Conservation (phyloP, 441 rosid species). For the Manihot esculenta region DNA sequence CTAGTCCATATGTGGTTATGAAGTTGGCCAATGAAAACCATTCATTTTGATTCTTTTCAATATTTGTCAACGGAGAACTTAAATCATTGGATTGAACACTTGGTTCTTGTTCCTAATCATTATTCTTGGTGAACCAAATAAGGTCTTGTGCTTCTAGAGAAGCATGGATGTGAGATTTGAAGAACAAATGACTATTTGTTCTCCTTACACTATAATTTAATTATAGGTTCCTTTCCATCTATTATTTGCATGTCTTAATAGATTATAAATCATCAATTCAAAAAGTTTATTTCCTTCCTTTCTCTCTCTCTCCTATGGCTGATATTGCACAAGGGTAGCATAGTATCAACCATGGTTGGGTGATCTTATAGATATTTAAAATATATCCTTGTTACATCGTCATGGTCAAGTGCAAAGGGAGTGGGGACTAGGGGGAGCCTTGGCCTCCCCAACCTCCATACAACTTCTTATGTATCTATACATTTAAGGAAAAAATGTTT, state of each 20-base stretch:
- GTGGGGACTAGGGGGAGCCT: too few species aligned
- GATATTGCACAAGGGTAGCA: not conserved
- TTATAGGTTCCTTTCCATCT: not conserved
- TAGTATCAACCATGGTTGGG: not conserved
- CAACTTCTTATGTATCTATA: too few species aligned
- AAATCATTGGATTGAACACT: not conserved
- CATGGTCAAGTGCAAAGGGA: too few species aligned
- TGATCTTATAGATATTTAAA: not conserved
- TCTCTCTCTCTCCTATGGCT: not conserved
- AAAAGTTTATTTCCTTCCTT: not conserved
- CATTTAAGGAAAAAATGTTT: too few species aligned
- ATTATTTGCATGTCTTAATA: not conserved
- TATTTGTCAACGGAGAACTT: not conserved
- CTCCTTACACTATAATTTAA: not conserved
- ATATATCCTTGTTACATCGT: not conserved
- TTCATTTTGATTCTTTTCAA: not conserved
- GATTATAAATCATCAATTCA: not conserved
- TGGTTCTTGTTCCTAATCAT: not conserved
- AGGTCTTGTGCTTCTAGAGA: not conserved
- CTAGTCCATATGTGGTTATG: not conserved
- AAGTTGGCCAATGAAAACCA: not conserved
- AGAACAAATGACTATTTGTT: not conserved
- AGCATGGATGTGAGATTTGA: not conserved
- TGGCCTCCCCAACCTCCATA: too few species aligned
- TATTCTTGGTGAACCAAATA: not conserved